A percentile compares a stretch with the other conserved stretches of the same genome.
These are phyloP conservation scores for Pseudocercospora fijiensis DNA, from an alignment of 2,329 filamentous ascomycete genomes.

Conservation along the genomic window DNA sequence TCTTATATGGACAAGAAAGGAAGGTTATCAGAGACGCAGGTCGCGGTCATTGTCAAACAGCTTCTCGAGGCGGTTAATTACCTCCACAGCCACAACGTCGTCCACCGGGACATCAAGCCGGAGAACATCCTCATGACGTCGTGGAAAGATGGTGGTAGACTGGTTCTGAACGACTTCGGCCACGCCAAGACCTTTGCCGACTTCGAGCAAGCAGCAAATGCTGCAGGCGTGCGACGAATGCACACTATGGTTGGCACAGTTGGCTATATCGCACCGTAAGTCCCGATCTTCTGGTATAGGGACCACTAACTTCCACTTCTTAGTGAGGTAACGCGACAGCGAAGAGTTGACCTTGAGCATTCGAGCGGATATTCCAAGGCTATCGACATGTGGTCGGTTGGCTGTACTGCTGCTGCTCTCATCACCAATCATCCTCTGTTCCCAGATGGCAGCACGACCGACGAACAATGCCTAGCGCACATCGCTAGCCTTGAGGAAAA, in stretches of 20 bases:
- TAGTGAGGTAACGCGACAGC: constrained; percentile 40
- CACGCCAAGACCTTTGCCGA: constrained; percentile 48
- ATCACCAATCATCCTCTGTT: constrained; percentile 54
- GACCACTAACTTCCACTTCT: constrained; percentile 15
- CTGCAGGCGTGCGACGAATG: constrained; percentile 47
- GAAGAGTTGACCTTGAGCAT: constrained; percentile 17
- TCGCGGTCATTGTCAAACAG: constrained; percentile 56
- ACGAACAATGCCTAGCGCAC: constrained; percentile 27
- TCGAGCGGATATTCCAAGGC: constrained; percentile 55
- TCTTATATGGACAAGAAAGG: constrained; percentile 57
- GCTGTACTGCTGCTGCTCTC: constrained; percentile 53
- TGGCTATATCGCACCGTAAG: constrained; percentile 61
- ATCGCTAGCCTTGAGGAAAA: constrained; percentile 48
- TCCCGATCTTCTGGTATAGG: constrained; percentile 21
- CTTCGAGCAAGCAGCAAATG: constrained; percentile 27
- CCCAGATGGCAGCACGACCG: constrained; percentile 31
- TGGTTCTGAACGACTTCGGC: constrained; percentile 63
- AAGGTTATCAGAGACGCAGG: constrained; percentile 50
- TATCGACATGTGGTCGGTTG: constrained; percentile 64
- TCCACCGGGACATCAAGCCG: constrained; percentile 63
- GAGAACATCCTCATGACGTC: constrained; percentile 63
- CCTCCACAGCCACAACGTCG: constrained; percentile 55
- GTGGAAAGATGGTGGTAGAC: constrained; percentile 49
- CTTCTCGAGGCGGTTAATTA: constrained; percentile 59
- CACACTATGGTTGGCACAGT: constrained; percentile 55